Conservation (phyloP, 2,329 filamentous ascomycete genomes). For the Claviceps monticola region DNA sequence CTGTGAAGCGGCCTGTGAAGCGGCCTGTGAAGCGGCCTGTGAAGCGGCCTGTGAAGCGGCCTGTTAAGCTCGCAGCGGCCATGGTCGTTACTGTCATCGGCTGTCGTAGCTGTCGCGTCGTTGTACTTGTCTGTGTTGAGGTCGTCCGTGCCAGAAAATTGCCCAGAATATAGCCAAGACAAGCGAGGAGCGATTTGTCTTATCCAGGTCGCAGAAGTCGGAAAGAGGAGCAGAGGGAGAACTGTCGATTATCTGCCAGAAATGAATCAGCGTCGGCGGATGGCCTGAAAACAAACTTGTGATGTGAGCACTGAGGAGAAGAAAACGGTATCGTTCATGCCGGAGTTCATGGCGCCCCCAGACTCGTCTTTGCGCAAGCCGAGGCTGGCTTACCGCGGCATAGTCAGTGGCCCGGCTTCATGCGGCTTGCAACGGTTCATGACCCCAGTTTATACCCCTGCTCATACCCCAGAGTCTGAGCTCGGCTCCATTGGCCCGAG, state of each 20-base stretch:
- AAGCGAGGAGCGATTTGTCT: no score
- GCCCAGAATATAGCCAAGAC: no score
- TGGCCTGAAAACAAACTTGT: neutral
- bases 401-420: constrained; percentile 18
- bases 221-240: no score
- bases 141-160: no score
- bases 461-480: neutral
- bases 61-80: neutral
- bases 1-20: neutral
- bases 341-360: no score
- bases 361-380: no score
- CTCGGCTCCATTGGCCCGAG: neutral
- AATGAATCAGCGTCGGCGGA: no score
- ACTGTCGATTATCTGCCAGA: no score
- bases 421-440: constrained; percentile 29
- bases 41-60: neutral
- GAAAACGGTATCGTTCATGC: neutral
- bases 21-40: neutral
- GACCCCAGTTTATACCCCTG: constrained; percentile 4
- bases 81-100: neutral
- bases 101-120: neutral
- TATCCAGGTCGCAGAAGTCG: no score
- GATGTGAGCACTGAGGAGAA: neutral
- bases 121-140: neutral
- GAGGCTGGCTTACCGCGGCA: neutral